Evolutionary conservation across 2,329 filamentous ascomycete species (phyloP).

Genomic region (Aspergillus alliaceus): DNA sequence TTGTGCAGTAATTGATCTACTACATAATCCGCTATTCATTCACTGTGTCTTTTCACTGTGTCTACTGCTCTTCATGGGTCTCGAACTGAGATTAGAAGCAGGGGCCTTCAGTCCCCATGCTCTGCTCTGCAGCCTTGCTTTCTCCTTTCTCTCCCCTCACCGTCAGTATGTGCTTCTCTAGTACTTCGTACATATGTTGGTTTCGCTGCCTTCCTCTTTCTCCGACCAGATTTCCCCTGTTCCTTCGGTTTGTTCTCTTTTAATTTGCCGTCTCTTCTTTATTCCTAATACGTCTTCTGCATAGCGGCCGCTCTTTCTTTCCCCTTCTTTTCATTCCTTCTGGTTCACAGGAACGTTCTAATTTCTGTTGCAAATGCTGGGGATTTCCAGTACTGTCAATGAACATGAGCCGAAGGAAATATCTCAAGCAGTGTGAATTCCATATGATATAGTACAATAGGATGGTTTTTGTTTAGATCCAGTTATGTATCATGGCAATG

Average conservation of each 20-base stretch:
- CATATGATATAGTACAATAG: neutral
- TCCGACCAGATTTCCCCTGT: no score
- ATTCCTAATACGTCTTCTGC: neutral
- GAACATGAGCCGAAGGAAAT: neutral
- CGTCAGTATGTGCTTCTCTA: no score
- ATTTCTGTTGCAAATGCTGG: neutral
- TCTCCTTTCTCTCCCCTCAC: no score
- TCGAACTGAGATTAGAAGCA: no score
- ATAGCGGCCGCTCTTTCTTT: slow-evolving; percentile 1
- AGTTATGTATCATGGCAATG: neutral
- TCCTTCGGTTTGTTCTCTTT: no score
- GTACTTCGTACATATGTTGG: no score
- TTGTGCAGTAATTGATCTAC: slow-evolving; percentile 29
- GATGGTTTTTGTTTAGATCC: neutral
- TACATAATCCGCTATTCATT: no score
- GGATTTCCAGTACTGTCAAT: neutral
- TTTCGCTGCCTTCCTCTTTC: no score
- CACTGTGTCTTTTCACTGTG: neutral
- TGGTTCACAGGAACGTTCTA: neutral
- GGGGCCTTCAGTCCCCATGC: no score
- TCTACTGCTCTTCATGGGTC: neutral
- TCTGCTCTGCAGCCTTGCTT: no score
- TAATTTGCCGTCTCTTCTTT: slow-evolving; percentile 12
- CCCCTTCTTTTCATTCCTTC: neutral
- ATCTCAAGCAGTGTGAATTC: neutral